Base-by-base conservation (phyloP, 1,284 basidiomycete species). In the Coniophora puteana region DNA sequence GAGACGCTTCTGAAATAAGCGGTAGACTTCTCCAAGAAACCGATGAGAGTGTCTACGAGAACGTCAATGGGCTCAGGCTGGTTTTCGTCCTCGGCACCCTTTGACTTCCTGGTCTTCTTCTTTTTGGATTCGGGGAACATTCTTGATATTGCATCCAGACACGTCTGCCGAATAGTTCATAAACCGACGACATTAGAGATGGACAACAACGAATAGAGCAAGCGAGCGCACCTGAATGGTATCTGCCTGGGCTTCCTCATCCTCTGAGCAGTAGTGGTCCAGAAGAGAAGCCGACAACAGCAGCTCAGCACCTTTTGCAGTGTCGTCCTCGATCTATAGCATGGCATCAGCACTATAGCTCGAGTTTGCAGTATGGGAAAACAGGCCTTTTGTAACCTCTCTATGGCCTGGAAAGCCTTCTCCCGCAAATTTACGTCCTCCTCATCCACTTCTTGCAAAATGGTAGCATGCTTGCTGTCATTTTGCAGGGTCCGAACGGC, bases 41-140 rank as follows among this genome's bases (percentile, higher is more conserved):
- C 90, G 43, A 98, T 87, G 44, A 98, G 78, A 18, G 78, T 77
- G 57, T 98, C 94, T 36, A 94, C 83, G 27, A 98, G 72, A 24
- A 93, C 65, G 52, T 96, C 93, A 38, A 94, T 80, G 1, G 90
- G 83, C 30, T 77, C 71, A 1, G 64, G 60, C 18, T 40, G 34
- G 28, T 53, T 50, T 3, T 62, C 60, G 11, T 63, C 62, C 16
- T 63, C 59, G 16, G 51, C 54, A 26, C 53, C 44, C 40, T 53
- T 56, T 7, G 68, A 63, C 47, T 69, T 75, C 44, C 61, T 65
- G 31, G 61, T 56, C 56, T 71, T 78, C 58, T 74, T 72, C 35
- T 67, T 63, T 51, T 71, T 72, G 41, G 66, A 61, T 31, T 61
- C 61, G 20, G 64, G 62, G 48, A 82, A 76, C 62, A 83, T 67